Evolutionary conservation across 2,329 filamentous ascomycete genomes (phyloP).

Genomic region (Venturia effusa): DNA sequence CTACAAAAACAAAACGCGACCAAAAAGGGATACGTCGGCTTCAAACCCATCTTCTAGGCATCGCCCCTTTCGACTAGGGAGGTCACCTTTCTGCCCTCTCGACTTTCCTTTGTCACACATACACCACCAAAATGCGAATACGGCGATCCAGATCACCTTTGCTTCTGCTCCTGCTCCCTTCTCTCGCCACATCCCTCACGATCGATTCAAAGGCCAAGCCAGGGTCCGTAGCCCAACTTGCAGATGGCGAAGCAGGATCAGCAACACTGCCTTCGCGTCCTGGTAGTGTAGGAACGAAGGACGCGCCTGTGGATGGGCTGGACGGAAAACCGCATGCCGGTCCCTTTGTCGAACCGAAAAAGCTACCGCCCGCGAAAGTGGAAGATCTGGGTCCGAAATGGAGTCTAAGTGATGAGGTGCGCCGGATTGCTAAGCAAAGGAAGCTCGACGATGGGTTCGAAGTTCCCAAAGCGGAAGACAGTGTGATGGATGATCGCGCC

Average conservation of each 20-base stretch:
- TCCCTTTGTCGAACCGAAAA: slow-evolving; percentile 48
- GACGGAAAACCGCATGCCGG: slow-evolving; percentile 91
- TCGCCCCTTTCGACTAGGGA: background rate
- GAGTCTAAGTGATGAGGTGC: slow-evolving; percentile 27
- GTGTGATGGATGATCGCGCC: slow-evolving; percentile 87
- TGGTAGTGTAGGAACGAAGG: slow-evolving; percentile 48
- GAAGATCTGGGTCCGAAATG: slow-evolving; percentile 27
- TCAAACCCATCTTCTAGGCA: background rate
- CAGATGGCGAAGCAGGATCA: slow-evolving; percentile 20
- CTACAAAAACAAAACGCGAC: background rate
- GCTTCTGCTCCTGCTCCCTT: slow-evolving; percentile 50
- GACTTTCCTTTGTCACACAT: background rate
- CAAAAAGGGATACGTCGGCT: background rate
- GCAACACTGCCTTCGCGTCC: slow-evolving; percentile 19
- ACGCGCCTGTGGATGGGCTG: slow-evolving; percentile 82
- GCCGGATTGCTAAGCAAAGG: slow-evolving; percentile 14
- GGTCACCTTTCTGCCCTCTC: background rate
- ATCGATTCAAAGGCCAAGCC: slow-evolving; percentile 20
- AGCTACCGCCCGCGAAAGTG: slow-evolving; percentile 22
- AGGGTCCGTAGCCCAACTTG: slow-evolving; percentile 15
- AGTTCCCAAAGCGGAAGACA: slow-evolving; percentile 50
- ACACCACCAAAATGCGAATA: slow-evolving; percentile 8
- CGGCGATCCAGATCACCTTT: slow-evolving; percentile 28
- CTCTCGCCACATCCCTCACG: slow-evolving; percentile 39
- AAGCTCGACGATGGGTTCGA: slow-evolving; percentile 25